Evolutionary conservation across 805 yeast genomes (phyloP), one percentile per base, ranked within the genome.

Genomic region (Starmerella stigmatis): DNA sequence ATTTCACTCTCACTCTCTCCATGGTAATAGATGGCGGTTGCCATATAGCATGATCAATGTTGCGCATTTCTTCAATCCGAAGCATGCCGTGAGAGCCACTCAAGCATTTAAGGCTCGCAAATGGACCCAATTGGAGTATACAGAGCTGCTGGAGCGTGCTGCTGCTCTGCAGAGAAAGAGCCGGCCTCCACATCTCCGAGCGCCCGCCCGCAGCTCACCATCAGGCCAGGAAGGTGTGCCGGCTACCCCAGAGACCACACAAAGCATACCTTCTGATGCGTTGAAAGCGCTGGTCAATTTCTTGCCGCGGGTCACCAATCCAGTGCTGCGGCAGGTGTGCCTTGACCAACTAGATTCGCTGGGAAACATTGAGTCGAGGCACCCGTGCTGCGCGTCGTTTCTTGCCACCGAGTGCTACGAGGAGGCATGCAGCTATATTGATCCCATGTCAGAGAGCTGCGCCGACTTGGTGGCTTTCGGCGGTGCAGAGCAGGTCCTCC

Each of bases 251-350:
- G n/a, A n/a, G n/a, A n/a, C n/a, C n/a, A n/a, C n/a, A n/a, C n/a
- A n/a, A n/a, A 8, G 12, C 4, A 36, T 53, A 22, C 25, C 35
- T 16, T 19, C 27, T 15, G 33, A 35, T 20, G 40, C 41, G 10
- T 19, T 12, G 13, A 20, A 33, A 19, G 19, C 27, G 3, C 27
- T 46, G 17, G 19, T 5, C 28, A 25, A 19, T 11, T 47, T 39
- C 16, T 27, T 53, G 17, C 38, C 43, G 2, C 12, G 13, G 2
- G 21, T 47, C 15, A 8, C 16, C 6, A 29, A 40, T 34, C 51
- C 53, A 2, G 7, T 51, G 8, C 16, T 25, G 5, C 52, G 56
- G 11, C 44, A 44, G 20, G 28, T 21, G 23, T 44, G 43, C 17
- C 34, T 46, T 12, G 35, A 38, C 8, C 11, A 28, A 12, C 28